These are phyloP conservation scores for Paracoccidioides brasiliensis DNA, from an alignment of 2,329 filamentous ascomycete species.

Conservation along the genomic window DNA sequence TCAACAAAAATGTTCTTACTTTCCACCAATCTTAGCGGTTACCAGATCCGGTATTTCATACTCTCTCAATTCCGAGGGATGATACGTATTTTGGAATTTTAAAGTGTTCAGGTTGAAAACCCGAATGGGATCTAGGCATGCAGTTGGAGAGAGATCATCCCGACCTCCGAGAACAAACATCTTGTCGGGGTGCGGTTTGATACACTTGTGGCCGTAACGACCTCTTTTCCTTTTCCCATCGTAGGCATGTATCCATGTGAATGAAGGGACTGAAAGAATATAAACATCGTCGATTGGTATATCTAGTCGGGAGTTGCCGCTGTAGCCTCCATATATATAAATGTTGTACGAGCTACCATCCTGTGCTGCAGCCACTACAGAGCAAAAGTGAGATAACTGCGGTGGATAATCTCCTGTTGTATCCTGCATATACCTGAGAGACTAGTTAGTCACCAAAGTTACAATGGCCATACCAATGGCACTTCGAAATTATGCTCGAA, in stretches of 20 bases:
- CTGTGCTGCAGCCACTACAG: conserved; percentile 25
- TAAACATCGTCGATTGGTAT: conserved; percentile 22
- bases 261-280: conserved; percentile 24
- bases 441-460: no score
- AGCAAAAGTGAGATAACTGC: conserved; percentile 28
- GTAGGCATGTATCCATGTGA: conserved; percentile 20
- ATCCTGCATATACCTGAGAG: conserved; percentile 28
- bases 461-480: background rate
- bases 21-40: conserved; percentile 23
- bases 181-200: conserved; percentile 36
- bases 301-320: conserved; percentile 11
- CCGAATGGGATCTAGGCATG: conserved; percentile 45
- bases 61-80: conserved; percentile 19
- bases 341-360: conserved; percentile 27
- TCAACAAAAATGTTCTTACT: conserved; percentile 14
- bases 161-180: conserved; percentile 29
- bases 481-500: background rate
- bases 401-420: conserved; percentile 27
- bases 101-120: conserved; percentile 28
- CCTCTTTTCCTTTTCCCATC: conserved; percentile 13
- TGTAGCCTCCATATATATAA: conserved; percentile 25
- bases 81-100: conserved; percentile 20
- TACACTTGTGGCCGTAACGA: conserved; percentile 21
- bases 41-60: conserved; percentile 21
- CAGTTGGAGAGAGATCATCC: conserved; percentile 3